Percentiles rank a stretch among this genome's conserved stretches.
Conservation (phyloP, 495 filamentous ascomycete genomes). For the Penicillium lividum region DNA sequence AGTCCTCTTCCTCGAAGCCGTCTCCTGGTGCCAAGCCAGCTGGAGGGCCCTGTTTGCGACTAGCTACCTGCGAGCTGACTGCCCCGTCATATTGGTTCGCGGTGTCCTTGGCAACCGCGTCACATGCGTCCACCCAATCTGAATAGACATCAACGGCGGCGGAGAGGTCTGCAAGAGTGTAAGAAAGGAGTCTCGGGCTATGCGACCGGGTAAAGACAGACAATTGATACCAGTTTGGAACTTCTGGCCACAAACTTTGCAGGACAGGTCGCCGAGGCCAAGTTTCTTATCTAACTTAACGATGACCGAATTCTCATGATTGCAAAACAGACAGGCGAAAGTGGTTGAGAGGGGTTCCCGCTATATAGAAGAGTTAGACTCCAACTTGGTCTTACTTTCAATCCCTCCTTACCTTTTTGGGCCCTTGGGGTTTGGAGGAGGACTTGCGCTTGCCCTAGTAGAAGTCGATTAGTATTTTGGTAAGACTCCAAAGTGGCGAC, state of each 20-base stretch:
- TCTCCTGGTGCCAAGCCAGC: conserved; percentile 19
- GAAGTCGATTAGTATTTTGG: neutral
- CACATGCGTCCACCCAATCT: conserved; percentile 98
- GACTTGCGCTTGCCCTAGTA: conserved; percentile 89
- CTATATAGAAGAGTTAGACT: conserved; percentile 39
- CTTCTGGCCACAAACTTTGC: conserved; percentile 89
- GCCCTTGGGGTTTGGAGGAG: conserved; percentile 75
- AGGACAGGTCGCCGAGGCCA: conserved; percentile 78
- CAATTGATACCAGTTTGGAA: conserved; percentile 94
- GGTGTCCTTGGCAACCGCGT: conserved; percentile 68
- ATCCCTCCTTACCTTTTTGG: conserved; percentile 67
- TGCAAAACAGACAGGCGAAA: conserved; percentile 98
- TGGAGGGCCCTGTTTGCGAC: conserved; percentile 22
- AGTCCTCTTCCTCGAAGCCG: conserved; percentile 32
- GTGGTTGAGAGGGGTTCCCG: conserved; percentile 81
- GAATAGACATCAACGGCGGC: conserved; percentile 92
- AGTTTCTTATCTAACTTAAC: conserved; percentile 91
- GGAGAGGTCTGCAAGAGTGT: conserved; percentile 66
- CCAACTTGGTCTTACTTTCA: neutral
- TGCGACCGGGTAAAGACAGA: conserved; percentile 44
- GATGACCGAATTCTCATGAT: conserved; percentile 87
- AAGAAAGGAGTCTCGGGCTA: neutral
- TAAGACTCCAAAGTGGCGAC: neutral
- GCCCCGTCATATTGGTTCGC: conserved; percentile 51
- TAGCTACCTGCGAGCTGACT: conserved; percentile 27